Evolutionary conservation across 2,329 filamentous ascomycete species (phyloP), one percentile per base, ranked within the genome.

Genomic region (Sclerotinia glacialis): DNA sequence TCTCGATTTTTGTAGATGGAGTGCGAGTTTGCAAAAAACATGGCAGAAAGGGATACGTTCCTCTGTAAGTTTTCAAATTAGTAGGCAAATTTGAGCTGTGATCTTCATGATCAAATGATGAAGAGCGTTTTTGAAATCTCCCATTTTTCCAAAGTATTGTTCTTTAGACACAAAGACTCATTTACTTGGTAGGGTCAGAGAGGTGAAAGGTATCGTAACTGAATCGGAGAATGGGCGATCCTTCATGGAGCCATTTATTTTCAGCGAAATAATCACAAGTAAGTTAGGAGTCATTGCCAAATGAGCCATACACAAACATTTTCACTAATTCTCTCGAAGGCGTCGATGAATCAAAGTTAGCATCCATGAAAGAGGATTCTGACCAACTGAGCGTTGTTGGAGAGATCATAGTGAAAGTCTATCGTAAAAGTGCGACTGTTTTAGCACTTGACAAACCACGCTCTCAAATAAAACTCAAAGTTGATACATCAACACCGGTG

Each of bases 11-110:
- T 16, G 23, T 65, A n/a, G 54, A 60, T 31, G 63, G 54, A 0
- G 42, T 26, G 7, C 7, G 0, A 11, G 4, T 58, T 62, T 0
- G 0, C 21, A 2, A 8, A 18, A 23, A 0, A 26, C 0, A 7
- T 2, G 0, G 11, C n/a, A 2, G 34, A 5, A 26, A 58, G 40
- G 28, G 11, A 21, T 0, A 18, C 11, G 14, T 26, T 44, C n/a
- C 23, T n/a, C 18, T 9, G 8, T 53, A 7, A 53, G 50, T 12
- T 21, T 34, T 6, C 5, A 1, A 8, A n/a, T 23, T 5, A 9
- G 7, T 7, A 0, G 1, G 31, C 5, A 6, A 11, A 12, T 37
- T 14, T 54, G 6, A 2, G 7, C 2, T 8, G 26, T 21, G 8
- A 8, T 4, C 8, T n/a, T 14, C 11, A 14, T 14, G n/a, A 50